Conservation (phyloP, 768 basidiomycete species). For the Crassisporium funariophilum region DNA sequence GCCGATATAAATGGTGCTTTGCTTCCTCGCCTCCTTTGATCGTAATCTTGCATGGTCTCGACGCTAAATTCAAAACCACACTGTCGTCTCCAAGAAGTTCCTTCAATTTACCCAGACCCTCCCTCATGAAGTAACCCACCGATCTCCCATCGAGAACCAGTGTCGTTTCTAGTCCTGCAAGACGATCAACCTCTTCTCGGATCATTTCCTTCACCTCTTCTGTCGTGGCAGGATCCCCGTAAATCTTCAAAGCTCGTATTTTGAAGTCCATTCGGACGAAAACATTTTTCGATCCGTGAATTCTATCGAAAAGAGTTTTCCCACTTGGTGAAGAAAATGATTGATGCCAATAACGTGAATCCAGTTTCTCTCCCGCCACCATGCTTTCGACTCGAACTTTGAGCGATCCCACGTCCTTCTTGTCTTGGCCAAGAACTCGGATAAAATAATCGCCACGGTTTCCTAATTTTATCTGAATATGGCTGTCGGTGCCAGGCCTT, state of each 20-base stretch:
- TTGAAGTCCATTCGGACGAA: constrained; percentile 51
- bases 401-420: constrained; percentile 53
- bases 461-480: constrained; percentile 22
- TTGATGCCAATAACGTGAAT: constrained; percentile 50
- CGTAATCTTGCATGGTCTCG: constrained; percentile 41
- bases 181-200: constrained; percentile 46
- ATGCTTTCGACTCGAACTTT: constrained; percentile 64
- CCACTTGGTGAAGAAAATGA: constrained; percentile 33
- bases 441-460: constrained; percentile 35
- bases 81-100: constrained; percentile 58
- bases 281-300: constrained; percentile 33
- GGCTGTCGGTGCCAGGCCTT: constrained; percentile 30
- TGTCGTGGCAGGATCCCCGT: constrained; percentile 41
- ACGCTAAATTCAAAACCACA: constrained; percentile 44
- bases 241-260: constrained; percentile 44
- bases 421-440: constrained; percentile 51
- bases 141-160: constrained; percentile 35
- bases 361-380: constrained; percentile 50
- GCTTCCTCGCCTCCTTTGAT: constrained; percentile 62
- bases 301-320: constrained; percentile 34
- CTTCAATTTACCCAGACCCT: constrained; percentile 50
- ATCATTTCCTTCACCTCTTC: constrained; percentile 48
- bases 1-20: constrained; percentile 43
- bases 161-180: constrained; percentile 37
- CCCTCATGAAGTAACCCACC: constrained; percentile 52